Percentiles rank a stretch among this genome's conserved stretches.
These are phyloP conservation scores for Omphalotus olearius DNA, from an alignment of 1,284 basidiomycete genomes.

Conservation along the genomic window DNA sequence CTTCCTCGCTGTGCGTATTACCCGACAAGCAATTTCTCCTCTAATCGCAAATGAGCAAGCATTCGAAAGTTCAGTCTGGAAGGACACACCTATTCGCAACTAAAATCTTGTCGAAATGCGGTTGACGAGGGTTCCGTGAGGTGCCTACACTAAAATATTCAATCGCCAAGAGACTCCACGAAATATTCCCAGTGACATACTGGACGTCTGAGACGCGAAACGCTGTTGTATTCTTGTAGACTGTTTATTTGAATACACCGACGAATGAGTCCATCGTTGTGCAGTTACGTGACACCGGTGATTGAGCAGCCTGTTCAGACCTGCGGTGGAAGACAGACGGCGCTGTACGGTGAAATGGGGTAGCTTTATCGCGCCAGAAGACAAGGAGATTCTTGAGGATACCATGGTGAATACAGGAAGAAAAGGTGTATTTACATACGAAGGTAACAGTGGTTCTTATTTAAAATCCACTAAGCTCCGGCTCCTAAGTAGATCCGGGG, in stretches of 20 bases:
- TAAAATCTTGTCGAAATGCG: slow-evolving; percentile 64
- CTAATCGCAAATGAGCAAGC: slow-evolving; percentile 31
- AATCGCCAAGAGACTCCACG: neutral
- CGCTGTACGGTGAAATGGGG: neutral
- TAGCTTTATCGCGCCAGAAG: neutral
- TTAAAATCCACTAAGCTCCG: no score
- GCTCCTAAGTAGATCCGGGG: no score
- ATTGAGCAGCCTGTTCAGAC: neutral
- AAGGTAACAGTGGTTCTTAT: no score
- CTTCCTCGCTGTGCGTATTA: slow-evolving; percentile 86
- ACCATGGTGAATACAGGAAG: neutral
- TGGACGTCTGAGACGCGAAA: slow-evolving; percentile 6
- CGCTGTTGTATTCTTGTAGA: neutral
- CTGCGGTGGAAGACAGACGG: neutral
- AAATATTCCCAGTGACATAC: neutral
- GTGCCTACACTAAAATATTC: neutral
- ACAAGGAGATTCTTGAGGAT: slow-evolving; percentile 2
- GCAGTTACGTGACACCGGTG: neutral
- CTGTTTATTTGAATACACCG: neutral
- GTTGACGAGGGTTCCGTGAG: neutral
- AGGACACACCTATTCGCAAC: slow-evolving; percentile 71
- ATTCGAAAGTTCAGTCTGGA: neutral
- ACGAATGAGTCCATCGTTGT: neutral
- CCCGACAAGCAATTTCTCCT: slow-evolving; percentile 92
- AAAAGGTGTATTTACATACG: no score